Base-by-base conservation (phyloP, 805 yeast genomes). In the Candida boidinii region DNA sequence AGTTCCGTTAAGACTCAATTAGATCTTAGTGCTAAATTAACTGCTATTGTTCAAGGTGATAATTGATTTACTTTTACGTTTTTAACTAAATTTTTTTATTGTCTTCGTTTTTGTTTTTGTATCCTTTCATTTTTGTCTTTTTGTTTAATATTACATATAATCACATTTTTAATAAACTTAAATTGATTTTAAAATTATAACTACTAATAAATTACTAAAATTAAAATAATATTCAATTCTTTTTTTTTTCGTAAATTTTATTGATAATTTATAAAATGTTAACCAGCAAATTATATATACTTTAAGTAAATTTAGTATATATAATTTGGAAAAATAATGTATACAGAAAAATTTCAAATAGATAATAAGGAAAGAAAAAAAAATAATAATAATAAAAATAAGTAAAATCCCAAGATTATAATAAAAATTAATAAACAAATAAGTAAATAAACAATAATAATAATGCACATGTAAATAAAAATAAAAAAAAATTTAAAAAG, bases 1-100 rank as follows among this genome's bases (percentile, higher is more conserved):
- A 76, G 79, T 44, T 82, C 92, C 35, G 76, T 86, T 46, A 83
- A 81, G 62, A 81, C 86, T 42, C 95, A 86, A 62, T 69, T 84
- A 42, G 88, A 81, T 54, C 66, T 81, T 50, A 75, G 86, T 48
- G 76, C 86, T 30, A 76, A 82, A 54, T 68, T 84, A 48, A 77
- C 85, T 30, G 74, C 79, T 23, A 22, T 23, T 21, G 29, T 27
- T 17, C 23, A 22, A 32, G 28, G 28, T 26, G 26, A n/a, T 4
- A 17, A 28, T 13, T 13, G 14, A 23, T 4, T n/a, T 13, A 10
- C 26, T 4, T 26, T 9, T 17, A 14, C 10, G 16, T 17, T 17
- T 17, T 4, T 8, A 21, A 15, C 13, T 10, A 22, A 21, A 22
- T 13, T 13, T 29, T n/a, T n/a, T n/a, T n/a, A n/a, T n/a, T n/a